Percentiles rank a stretch among this genome's conserved stretches.
phyloP scores from a whole-genome alignment of 768 basidiomycete species.

The Lentinula sp. region DNA sequence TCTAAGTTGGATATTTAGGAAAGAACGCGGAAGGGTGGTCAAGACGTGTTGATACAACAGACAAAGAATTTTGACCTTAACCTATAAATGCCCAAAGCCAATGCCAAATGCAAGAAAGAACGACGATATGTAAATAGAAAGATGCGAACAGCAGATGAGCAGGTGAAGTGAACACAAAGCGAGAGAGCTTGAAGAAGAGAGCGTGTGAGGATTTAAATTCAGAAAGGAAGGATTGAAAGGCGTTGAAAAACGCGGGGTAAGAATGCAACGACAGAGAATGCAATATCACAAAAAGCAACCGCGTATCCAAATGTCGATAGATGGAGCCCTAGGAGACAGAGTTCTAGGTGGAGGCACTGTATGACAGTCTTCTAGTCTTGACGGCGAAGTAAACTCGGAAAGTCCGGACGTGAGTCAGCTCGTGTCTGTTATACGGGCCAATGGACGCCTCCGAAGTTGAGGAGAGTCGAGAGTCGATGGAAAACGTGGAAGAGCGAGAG shows the following conservation, averaged over 20 bases:
- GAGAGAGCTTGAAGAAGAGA: background rate
- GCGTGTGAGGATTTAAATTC: background rate
- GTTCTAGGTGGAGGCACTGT: background rate
- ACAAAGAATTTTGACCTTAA: background rate
- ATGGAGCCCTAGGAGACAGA: no score
- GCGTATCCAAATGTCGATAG: background rate
- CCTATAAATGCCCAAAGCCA: constrained; percentile 6
- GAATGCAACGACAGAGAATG: background rate
- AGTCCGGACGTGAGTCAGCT: constrained; percentile 41
- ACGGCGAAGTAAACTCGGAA: constrained; percentile 46
- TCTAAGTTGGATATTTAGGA: background rate
- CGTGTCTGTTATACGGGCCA: constrained; percentile 9
- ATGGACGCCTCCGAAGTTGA: constrained; percentile 16
- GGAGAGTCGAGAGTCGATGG: constrained; percentile 6
- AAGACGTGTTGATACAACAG: background rate
- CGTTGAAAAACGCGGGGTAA: background rate
- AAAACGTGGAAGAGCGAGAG: constrained; percentile 1
- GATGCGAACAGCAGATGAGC: background rate
- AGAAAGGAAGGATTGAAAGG: constrained; percentile 3
- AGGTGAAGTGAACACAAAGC: background rate
- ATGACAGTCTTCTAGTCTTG: constrained; percentile 21
- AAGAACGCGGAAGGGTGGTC: background rate
- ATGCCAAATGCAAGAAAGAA: constrained; percentile 2
- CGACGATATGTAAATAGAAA: background rate
- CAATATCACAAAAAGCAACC: background rate